Conservation (phyloP, 2,329 filamentous ascomycete genomes). For the Neonectria magnoliae region DNA sequence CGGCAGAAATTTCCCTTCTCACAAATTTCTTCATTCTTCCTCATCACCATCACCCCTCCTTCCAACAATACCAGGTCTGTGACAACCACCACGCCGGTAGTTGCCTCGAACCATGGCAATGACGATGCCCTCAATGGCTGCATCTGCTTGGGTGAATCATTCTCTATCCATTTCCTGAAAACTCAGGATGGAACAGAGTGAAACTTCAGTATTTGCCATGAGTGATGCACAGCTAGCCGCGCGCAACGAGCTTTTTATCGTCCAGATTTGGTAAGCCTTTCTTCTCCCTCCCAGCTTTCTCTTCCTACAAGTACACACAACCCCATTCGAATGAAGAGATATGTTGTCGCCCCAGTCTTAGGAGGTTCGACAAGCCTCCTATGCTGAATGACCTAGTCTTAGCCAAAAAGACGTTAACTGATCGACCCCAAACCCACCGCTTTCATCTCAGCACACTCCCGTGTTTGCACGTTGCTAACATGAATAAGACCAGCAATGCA, state of each 20-base stretch:
- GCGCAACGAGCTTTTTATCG: constrained; percentile 6
- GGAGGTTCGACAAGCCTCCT: constrained; percentile 58
- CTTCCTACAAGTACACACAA: not conserved
- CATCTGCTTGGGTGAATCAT: not conserved
- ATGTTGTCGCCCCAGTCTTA: constrained; percentile 62
- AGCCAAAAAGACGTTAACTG: constrained; percentile 66
- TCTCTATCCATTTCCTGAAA: not conserved
- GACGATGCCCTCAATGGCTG: not conserved
- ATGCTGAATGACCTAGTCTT: constrained; percentile 63
- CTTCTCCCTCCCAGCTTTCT: constrained; percentile 1
- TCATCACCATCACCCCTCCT: constrained; percentile 35
- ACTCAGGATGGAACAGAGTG: not conserved
- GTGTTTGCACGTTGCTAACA: constrained; percentile 34
- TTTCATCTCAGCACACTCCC: constrained; percentile 15
- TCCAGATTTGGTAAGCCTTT: constrained; percentile 32
- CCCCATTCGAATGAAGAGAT: constrained; percentile 53
- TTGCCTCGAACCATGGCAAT: constrained; percentile 1
- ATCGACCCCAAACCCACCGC: constrained; percentile 41
- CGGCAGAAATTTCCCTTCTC: constrained; percentile 36
- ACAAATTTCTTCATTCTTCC: constrained; percentile 33
- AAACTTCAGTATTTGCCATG: not conserved
- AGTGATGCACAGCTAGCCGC: not conserved
- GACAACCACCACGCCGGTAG: not conserved
- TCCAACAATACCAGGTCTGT: constrained; percentile 4
- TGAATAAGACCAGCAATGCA: constrained; percentile 21